Conservation (phyloP, 129 eudicot genomes). For the Smallanthus sonchifolius region DNA sequence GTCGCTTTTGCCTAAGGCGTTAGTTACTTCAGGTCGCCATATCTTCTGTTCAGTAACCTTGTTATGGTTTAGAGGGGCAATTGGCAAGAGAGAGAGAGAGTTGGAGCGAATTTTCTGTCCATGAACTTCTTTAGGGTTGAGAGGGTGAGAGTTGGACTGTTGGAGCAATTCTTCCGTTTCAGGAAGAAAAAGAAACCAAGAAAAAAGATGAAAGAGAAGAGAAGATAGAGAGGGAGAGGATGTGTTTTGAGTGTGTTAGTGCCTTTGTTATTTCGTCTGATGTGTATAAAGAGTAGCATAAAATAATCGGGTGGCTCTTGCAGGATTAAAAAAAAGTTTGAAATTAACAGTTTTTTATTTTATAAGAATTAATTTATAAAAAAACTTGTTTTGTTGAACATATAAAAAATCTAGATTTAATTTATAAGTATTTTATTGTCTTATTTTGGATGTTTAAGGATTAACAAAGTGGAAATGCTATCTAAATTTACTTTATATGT, state of each 20-base stretch:
- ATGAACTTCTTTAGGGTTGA: background rate
- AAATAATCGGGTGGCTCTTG: background rate
- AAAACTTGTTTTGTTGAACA: background rate
- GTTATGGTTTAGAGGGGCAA: background rate
- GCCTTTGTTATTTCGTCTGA: background rate
- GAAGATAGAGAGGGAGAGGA: background rate
- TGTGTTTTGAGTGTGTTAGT: background rate
- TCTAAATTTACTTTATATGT: background rate
- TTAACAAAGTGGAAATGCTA: background rate
- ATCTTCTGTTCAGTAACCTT: background rate
- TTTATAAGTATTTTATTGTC: background rate
- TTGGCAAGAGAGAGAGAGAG: background rate
- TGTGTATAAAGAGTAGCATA: background rate
- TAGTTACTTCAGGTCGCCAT: background rate
- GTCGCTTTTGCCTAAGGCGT: background rate
- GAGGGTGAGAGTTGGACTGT: background rate
- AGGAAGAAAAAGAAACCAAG: background rate
- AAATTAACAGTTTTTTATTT: too few relatives aligned
- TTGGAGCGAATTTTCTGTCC: background rate
- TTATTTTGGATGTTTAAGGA: background rate
- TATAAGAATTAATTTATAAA: too few relatives aligned
- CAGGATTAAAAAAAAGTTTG: background rate
- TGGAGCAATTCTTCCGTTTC: background rate
- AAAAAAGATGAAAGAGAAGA: background rate
- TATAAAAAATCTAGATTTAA: background rate